These are phyloP conservation scores for Rhododendron mucronatum DNA, from an alignment of 148 eudicot genomes.

Conservation along the genomic window DNA sequence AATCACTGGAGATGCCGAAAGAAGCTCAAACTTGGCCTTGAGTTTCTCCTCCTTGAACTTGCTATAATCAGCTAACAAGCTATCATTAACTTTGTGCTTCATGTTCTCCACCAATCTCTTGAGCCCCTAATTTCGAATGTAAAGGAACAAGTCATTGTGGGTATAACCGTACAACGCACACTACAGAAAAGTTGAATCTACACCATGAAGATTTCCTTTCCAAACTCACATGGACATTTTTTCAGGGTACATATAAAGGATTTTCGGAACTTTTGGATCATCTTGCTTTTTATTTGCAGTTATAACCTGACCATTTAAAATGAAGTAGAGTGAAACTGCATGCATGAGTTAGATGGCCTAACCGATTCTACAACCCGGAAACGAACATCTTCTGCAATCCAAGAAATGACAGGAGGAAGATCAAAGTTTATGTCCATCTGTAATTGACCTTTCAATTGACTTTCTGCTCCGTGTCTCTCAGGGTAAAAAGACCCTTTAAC, in stretches of 20 bases:
- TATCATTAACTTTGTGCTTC: conserved; percentile 73
- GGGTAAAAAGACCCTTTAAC: conserved; percentile 75
- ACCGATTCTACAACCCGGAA: conserved; percentile 65
- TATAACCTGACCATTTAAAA: background rate
- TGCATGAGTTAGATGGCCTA: conserved; percentile 17
- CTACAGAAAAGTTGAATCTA: too few relatives aligned
- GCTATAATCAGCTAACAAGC: conserved; percentile 69
- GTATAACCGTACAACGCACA: too few relatives aligned
- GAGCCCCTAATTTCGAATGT: conserved; percentile 39
- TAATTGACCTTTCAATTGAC: conserved; percentile 66
- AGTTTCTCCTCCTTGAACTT: conserved; percentile 55
- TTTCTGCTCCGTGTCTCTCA: conserved; percentile 49
- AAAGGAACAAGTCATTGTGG: background rate
- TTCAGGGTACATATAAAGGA: too few relatives aligned
- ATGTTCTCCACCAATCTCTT: conserved; percentile 65
- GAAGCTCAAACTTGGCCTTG: conserved; percentile 25
- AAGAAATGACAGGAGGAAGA: conserved; percentile 56
- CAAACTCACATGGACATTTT: too few relatives aligned
- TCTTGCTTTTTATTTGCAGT: background rate
- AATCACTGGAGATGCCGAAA: background rate
- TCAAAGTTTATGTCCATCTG: conserved; percentile 66
- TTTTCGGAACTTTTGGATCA: background rate
- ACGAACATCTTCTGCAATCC: conserved; percentile 64
- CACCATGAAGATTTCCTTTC: too few relatives aligned
- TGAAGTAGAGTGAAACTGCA: background rate